phyloP scores from a whole-genome alignment of 495 filamentous ascomycete species.

The Xylaria curta region DNA sequence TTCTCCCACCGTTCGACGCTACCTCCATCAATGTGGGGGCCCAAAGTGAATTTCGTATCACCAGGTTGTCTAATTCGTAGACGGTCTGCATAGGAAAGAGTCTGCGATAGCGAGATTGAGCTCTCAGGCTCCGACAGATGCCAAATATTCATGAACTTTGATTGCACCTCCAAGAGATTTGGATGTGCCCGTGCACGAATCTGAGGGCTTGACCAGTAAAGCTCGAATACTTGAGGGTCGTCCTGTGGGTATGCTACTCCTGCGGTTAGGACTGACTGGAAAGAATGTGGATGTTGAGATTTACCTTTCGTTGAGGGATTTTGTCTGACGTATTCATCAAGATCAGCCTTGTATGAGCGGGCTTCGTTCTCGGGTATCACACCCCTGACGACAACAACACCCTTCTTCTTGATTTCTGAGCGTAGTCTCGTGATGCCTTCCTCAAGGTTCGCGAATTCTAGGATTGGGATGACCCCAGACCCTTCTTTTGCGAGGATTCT shows the following conservation, averaged over 20 bases:
- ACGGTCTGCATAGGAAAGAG: slow-evolving; percentile 80
- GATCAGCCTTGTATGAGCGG: slow-evolving; percentile 60
- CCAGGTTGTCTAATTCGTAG: slow-evolving; percentile 79
- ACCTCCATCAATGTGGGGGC: slow-evolving; percentile 86
- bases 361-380: slow-evolving; percentile 67
- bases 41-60: slow-evolving; percentile 80
- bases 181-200: slow-evolving; percentile 75
- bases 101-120: slow-evolving; percentile 63
- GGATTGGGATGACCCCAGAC: slow-evolving; percentile 60
- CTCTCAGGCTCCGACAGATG: slow-evolving; percentile 62
- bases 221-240: slow-evolving; percentile 79
- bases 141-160: slow-evolving; percentile 80
- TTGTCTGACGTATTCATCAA: slow-evolving; percentile 65
- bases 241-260: slow-evolving; percentile 56
- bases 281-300: neutral
- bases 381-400: slow-evolving; percentile 67
- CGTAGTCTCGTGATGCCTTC: slow-evolving; percentile 50
- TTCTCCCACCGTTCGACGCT: slow-evolving; percentile 88
- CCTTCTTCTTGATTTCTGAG: slow-evolving; percentile 64
- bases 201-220: slow-evolving; percentile 87
- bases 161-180: slow-evolving; percentile 71
- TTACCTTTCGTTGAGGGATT: slow-evolving; percentile 65
- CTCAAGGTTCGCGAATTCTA: slow-evolving; percentile 62
- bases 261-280: slow-evolving; percentile 30
- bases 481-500: slow-evolving; percentile 49